These are phyloP conservation scores for Naganishia kalamii DNA, from an alignment of 768 basidiomycete genomes.

Conservation along the genomic window DNA sequence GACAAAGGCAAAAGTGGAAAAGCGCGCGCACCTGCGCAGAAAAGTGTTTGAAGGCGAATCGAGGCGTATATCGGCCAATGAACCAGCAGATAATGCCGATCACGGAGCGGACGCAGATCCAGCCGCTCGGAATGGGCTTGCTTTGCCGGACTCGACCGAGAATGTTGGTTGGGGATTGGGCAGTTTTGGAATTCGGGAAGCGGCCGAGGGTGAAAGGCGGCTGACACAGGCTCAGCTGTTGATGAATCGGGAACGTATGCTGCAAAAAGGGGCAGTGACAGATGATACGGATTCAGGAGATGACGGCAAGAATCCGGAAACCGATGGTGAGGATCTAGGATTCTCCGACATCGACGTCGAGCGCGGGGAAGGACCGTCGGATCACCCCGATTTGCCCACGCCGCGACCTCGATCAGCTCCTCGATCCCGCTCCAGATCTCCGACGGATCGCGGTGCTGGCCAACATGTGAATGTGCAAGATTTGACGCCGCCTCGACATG, in stretches of 20 bases:
- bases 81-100: slow-evolving; percentile 34
- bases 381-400: not conserved
- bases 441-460: not conserved
- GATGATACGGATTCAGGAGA: slow-evolving; percentile 29
- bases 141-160: slow-evolving; percentile 32
- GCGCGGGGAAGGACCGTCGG: not conserved
- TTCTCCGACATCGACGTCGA: slow-evolving; percentile 11
- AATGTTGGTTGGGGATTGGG: slow-evolving; percentile 67
- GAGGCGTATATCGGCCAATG: slow-evolving; percentile 21
- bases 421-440: not conserved
- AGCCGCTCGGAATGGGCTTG: not conserved
- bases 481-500: not conserved
- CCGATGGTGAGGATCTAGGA: not conserved
- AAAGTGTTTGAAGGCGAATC: slow-evolving; percentile 59
- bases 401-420: not conserved
- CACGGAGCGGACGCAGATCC: not conserved
- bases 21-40: slow-evolving; percentile 25
- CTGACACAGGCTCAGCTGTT: slow-evolving; percentile 34
- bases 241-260: slow-evolving; percentile 24
- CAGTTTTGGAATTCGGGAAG: slow-evolving; percentile 56
- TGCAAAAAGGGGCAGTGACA: not conserved
- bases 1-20: slow-evolving; percentile 35
- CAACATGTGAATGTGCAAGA: not conserved
- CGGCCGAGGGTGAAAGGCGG: slow-evolving; percentile 45
- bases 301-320: slow-evolving; percentile 24